Evolutionary conservation across 345 rosid species (phyloP), one percentile per base, ranked within the genome.

Genomic region (Acer campestre): DNA sequence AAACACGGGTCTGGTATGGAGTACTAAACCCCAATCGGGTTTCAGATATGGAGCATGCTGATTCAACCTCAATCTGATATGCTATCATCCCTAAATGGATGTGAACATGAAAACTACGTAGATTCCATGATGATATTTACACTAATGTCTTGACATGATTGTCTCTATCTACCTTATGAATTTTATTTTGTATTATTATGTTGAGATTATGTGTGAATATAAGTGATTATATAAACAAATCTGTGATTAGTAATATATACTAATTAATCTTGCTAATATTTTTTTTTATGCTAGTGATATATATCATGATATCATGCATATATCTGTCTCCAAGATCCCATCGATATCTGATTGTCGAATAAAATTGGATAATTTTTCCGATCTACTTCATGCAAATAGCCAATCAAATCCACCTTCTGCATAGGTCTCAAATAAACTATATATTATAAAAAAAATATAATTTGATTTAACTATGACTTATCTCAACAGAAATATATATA

Each of bases 301-400:
- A 9, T 42, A 8, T 61, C 61, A 70, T 67, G 16, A 74, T 74
- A 77, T 67, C 31, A 29, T 29, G 31, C 31, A 29, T 8, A 10
- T 44, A 44, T 44, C 10, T 71, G 83, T 77, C 81, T 67, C 83
- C 80, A 71, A 42, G 27, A 82, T 74, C 70, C 81, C 84, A 80
- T 77, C 85, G 68, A 78, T 8, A 20, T 67, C 44, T 73, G 22
- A 2, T 68, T 38, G 17, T 8, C 70, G 51, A 65, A 66, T 75
- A 29, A 56, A 7, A 40, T 29, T 58, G 18, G n/a, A 23, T 63
- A 71, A 46, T 72, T 61, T 55, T 66, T 27, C 56, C 68, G 27
- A 59, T 70, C 46, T 58, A 55, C 9, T 66, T 61, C 63, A 10
- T 17, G 51, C 53, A 31, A 22, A 5, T 1, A 53, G 71, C 49